Base-by-base conservation (phyloP, 2,329 filamentous ascomycete species). In the Fusarium sp. region DNA sequence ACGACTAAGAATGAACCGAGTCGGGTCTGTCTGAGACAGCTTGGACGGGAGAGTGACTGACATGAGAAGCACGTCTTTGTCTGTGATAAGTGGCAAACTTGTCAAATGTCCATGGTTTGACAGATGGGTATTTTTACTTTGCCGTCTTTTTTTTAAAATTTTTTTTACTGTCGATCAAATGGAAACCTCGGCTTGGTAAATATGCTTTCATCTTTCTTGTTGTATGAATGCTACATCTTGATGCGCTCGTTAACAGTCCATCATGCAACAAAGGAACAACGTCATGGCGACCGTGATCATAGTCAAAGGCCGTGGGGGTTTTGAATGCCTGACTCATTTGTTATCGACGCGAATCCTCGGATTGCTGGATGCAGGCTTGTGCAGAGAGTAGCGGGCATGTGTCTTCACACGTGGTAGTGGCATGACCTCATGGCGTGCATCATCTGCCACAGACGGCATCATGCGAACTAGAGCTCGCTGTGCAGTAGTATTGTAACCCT, bases 351-450 rank as follows among this genome's bases (percentile, higher is more conserved):
- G 49, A 54, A 54, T 36, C 41, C 21, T 36, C 35, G 49, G 29
- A n/a, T 41, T 55, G 25, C 13, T 9, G 32, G 7, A 10, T 23
- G n/a, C 8, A 29, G 27, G 35, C 32, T 43, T 29, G 14, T 29
- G 39, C n/a, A 23, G 21, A 23, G 21, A 23, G 21, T 23, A 23
- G 21, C 4, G 21, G 21, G 21, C 21, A 23, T 23, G 21, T 23
- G 4, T 23, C 21, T 35, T 39, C 49, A 47, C 61, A 64, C 41
- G 61, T 64, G 50, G 42, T 47, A 46, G 25, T 51, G 61, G 61
- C 37, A 57, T 53, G 66, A 68, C 66, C 66, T 69, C 66, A 67
- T 67, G 21, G 55, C 29, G 63, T 60, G 58, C 63, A 68, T 68
- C 66, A 68, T 65, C 62, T 67, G 66, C 61, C 55, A 47, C 7